Percentiles rank a stretch among this genome's conserved stretches.
These are phyloP conservation scores for Auricularia heimuer DNA, from an alignment of 768 basidiomycete genomes.

Conservation along the genomic window DNA sequence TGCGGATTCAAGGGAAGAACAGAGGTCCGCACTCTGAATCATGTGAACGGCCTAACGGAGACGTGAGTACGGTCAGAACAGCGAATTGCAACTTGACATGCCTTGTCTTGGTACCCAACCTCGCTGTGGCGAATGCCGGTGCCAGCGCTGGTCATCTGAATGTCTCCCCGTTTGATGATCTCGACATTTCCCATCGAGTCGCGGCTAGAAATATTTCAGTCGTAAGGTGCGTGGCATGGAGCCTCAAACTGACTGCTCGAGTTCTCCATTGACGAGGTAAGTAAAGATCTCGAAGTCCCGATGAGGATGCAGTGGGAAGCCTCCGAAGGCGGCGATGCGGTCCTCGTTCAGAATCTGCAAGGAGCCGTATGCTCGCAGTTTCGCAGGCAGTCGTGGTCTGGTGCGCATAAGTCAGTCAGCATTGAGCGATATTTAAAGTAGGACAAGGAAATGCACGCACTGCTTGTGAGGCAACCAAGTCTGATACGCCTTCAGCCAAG, in stretches of 20 bases:
- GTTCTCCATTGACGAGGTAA: slow-evolving; percentile 67
- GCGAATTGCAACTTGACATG: background rate
- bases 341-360: slow-evolving; percentile 92
- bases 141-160: slow-evolving; percentile 88
- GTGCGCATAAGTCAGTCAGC: background rate
- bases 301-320: slow-evolving; percentile 81
- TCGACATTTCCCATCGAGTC: slow-evolving; percentile 92
- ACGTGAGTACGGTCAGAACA: background rate
- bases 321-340: slow-evolving; percentile 61
- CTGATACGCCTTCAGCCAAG: background rate
- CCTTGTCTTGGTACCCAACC: slow-evolving; percentile 30
- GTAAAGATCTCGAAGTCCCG: slow-evolving; percentile 87
- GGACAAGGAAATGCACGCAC: background rate
- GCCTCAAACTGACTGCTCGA: slow-evolving; percentile 58
- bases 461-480: background rate
- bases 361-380: slow-evolving; percentile 39
- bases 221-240: background rate
- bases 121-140: slow-evolving; percentile 85
- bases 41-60: background rate
- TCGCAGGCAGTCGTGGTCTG: background rate
- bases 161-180: slow-evolving; percentile 75
- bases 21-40: background rate
- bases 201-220: slow-evolving; percentile 36
- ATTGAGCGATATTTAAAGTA: background rate
- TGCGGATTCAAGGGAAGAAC: slow-evolving; percentile 38